phyloP scores from a whole-genome alignment of 108 stramenopile genomes.

The Conticribra guillardii region DNA sequence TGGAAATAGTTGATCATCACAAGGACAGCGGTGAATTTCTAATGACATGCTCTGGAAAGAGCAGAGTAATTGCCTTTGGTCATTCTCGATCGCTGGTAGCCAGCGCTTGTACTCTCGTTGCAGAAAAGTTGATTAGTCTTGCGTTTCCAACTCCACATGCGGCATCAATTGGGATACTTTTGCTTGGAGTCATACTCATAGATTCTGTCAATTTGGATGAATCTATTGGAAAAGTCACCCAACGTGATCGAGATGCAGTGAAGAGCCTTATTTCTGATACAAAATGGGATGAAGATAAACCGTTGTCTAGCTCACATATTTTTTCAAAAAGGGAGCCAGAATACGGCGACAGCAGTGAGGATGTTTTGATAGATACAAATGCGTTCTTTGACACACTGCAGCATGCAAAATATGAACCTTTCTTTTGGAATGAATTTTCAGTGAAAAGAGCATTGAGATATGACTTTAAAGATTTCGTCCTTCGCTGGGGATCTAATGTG shows the following conservation, averaged over 20 bases:
- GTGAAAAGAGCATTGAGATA: conserved; percentile 61
- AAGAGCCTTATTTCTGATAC: conserved; percentile 49
- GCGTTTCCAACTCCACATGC: conserved; percentile 16
- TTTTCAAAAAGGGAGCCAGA: conserved; percentile 18
- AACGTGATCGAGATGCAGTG: conserved; percentile 67
- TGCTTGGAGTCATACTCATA: conserved; percentile 80
- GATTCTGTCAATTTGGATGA: conserved; percentile 82
- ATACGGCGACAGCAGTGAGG: neutral
- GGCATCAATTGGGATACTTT: conserved; percentile 50
- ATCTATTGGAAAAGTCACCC: conserved; percentile 72
- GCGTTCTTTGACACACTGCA: conserved; percentile 64
- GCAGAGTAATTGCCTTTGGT: conserved; percentile 69
- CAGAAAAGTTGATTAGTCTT: conserved; percentile 48
- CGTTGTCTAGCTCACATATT: neutral
- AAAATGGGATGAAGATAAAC: conserved; percentile 46
- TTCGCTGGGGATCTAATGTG: neutral
- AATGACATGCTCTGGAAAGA: conserved; percentile 50
- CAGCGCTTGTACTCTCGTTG: conserved; percentile 68
- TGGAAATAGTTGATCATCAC: conserved; percentile 86
- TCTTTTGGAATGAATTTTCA: conserved; percentile 68
- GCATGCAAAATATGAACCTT: conserved; percentile 67
- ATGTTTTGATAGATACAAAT: conserved; percentile 31
- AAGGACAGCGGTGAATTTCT: conserved; percentile 60
- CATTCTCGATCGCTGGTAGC: conserved; percentile 56
- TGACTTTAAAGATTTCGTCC: conserved; percentile 75